Evolutionary conservation across 164 flowering plant species (phyloP), one percentile per base, ranked within the genome.

Genomic region (Echeveria elegans): DNA sequence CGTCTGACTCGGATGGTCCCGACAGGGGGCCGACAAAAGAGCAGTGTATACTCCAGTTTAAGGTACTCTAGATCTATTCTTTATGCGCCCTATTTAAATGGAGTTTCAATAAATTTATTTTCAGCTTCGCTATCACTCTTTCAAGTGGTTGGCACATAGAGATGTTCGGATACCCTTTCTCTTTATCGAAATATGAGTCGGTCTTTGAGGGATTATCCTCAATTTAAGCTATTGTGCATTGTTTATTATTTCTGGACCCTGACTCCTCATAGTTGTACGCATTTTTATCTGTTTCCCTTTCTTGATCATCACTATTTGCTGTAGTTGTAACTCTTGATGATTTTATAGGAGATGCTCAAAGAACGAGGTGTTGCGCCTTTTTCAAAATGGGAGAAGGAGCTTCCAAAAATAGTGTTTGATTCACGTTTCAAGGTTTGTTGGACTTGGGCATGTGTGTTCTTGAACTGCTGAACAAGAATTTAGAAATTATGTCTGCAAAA

Each of bases 301-400:
- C n/a, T n/a, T n/a, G n/a, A n/a, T n/a, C n/a, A n/a, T 30, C 16
- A 7, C 40, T 4, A 16, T 63, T 32, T 34, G 45, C 66, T n/a
- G 14, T 21, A 63, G 19, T 24, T 21, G 18, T 26, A 41, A 23
- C 12, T 23, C 38, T 65, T 10, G 2, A 16, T 15, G 23, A 65
- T 63, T 74, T 67, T 75, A 1, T 65, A 92, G 99, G 99, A 88
- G 77, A 95, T 95, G 99, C 97, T 95, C 28, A 95, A 88, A 83
- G 99, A 95, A 66, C 86, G 94, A 37, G 97, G 97, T 73, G 89
- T 95, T 68, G 94, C 91, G 28, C 99, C 99, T 64, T 95, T 95
- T 77, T 95, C 99, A 41, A 95, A 95, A 71, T 95, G 99, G 99
- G 97, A 95, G 70, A 95, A 92, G 81, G 99, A 95, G 73, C 82